Evolutionary conservation across 371 early-diverging fungal species (phyloP).

Genomic region (Mortierella sp.): DNA sequence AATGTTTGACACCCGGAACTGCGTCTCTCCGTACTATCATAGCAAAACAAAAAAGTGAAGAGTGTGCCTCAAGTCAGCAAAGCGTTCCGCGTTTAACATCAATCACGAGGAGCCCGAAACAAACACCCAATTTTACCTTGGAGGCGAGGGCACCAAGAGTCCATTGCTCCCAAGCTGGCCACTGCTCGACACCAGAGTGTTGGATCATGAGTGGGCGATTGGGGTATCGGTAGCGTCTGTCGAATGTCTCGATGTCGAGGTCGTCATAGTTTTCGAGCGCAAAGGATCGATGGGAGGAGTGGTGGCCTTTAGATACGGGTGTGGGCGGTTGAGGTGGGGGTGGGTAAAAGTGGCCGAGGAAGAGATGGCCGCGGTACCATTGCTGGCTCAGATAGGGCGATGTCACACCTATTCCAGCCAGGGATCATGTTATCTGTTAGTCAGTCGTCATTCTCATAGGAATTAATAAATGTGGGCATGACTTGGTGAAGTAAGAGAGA

Average conservation of each 20-base stretch:
- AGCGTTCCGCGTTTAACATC: background rate
- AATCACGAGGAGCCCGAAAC: too few relatives aligned
- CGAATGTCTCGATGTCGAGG: conserved; percentile 41
- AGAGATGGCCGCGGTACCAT: conserved; percentile 33
- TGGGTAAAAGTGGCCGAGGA: conserved; percentile 55
- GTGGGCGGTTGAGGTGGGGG: conserved; percentile 45
- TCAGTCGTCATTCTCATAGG: background rate
- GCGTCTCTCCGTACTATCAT: conserved; percentile 41
- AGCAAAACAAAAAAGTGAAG: background rate
- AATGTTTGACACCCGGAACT: conserved; percentile 53
- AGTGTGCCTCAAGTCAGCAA: background rate
- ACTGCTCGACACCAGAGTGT: conserved; percentile 54
- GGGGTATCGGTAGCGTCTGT: conserved; percentile 44
- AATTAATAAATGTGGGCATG: background rate
- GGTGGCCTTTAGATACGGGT: background rate
- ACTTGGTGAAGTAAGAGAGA: background rate
- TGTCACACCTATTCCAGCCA: background rate
- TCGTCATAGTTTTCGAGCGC: conserved; percentile 43
- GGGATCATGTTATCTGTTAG: background rate
- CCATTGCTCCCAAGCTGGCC: conserved; percentile 59
- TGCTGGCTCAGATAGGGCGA: conserved; percentile 30
- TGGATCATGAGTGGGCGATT: conserved; percentile 55
- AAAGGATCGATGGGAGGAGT: conserved; percentile 13
- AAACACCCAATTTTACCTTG: conserved; percentile 20
- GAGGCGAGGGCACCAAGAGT: conserved; percentile 35